Percentiles rank a stretch among this genome's conserved stretches.
Conservation (phyloP, 345 rosid genomes). For the Eucalyptus lansdowneana region DNA sequence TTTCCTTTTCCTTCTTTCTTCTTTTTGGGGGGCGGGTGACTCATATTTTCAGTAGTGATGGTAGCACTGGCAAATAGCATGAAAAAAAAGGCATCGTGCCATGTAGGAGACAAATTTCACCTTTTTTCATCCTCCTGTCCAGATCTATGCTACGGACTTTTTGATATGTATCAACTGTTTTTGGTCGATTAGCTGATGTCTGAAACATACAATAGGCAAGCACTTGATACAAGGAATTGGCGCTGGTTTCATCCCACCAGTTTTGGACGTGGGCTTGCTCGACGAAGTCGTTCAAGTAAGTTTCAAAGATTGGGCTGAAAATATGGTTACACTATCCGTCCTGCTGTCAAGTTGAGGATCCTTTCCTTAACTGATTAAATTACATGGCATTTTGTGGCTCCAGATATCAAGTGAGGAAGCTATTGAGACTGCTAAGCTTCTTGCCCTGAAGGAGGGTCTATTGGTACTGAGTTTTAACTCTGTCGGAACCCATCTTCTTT, state of each 20-base stretch:
- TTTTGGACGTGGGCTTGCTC: slow-evolving; percentile 25
- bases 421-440: slow-evolving; percentile 26
- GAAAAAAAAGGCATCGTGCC: background rate
- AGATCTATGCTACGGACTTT: background rate
- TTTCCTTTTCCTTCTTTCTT: background rate
- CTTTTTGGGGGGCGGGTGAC: background rate
- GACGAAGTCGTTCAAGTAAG: slow-evolving; percentile 41
- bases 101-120: background rate
- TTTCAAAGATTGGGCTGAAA: background rate
- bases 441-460: slow-evolving; percentile 44
- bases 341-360: background rate
- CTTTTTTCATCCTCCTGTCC: background rate
- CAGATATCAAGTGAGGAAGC: slow-evolving; percentile 46
- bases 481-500: background rate
- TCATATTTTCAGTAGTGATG: background rate
- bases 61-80: background rate
- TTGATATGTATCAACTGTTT: background rate
- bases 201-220: slow-evolving; percentile 6
- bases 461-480: slow-evolving; percentile 8
- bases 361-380: background rate
- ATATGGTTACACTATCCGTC: rapidly evolving
- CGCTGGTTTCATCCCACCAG: slow-evolving; percentile 31
- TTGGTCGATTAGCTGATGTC: background rate
- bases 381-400: background rate
- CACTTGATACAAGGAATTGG: slow-evolving; percentile 58